phyloP scores from a whole-genome alignment of 2,329 filamentous ascomycete species.

The Cladosporium sp. region DNA sequence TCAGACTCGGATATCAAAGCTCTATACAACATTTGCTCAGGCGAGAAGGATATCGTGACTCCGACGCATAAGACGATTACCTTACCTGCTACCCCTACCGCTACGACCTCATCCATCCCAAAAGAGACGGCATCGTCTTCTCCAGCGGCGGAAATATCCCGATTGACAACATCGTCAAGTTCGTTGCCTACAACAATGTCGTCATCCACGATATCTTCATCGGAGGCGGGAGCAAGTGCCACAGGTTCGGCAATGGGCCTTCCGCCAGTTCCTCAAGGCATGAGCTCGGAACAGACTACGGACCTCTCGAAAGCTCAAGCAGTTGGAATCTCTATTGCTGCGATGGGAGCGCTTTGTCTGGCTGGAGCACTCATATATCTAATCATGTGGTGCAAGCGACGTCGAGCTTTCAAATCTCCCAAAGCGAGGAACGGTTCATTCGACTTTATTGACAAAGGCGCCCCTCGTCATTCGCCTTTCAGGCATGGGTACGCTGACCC shows the following conservation, averaged over 20 bases:
- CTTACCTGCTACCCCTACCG: slow-evolving; percentile 18
- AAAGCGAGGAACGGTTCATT: slow-evolving; percentile 21
- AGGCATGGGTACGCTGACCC: slow-evolving; percentile 16
- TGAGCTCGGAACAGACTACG: slow-evolving; percentile 10
- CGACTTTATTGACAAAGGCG: slow-evolving; percentile 30
- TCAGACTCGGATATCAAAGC: slow-evolving; percentile 9
- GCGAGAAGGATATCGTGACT: slow-evolving; percentile 19
- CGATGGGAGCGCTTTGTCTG: slow-evolving; percentile 25
- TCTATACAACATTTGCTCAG: slow-evolving; percentile 27
- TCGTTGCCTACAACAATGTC: neutral
- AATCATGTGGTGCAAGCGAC: slow-evolving; percentile 19
- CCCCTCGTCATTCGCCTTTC: slow-evolving; percentile 23
- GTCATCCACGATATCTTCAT: no score
- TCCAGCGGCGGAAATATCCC: neutral
- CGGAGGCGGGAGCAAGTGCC: slow-evolving; percentile 1
- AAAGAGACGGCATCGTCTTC: no score
- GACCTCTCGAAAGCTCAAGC: slow-evolving; percentile 29
- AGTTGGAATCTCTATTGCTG: slow-evolving; percentile 29
- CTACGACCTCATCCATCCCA: slow-evolving; percentile 1
- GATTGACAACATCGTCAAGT: neutral
- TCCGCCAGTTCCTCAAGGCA: neutral
- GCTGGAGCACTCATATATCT: slow-evolving; percentile 21
- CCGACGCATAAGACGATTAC: slow-evolving; percentile 26
- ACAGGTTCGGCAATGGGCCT: neutral
- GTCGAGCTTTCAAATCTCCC: slow-evolving; percentile 14